These are phyloP conservation scores for Pyrenochaeta sp. DNA, from an alignment of 2,329 filamentous ascomycete species.

Conservation along the genomic window DNA sequence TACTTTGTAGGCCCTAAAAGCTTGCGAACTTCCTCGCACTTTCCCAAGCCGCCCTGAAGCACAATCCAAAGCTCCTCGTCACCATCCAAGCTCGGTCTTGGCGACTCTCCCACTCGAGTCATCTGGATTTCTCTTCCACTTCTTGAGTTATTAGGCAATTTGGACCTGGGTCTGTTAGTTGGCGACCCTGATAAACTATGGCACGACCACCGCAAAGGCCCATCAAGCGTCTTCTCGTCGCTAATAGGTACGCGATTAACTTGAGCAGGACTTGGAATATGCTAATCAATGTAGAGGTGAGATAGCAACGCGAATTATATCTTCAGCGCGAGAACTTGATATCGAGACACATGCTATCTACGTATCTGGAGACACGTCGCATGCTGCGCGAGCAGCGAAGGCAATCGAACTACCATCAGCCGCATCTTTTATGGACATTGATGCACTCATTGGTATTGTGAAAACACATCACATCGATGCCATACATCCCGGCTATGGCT, in stretches of 20 bases:
- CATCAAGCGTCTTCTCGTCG: conserved; percentile 62
- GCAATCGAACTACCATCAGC: conserved; percentile 61
- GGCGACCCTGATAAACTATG: conserved; percentile 16
- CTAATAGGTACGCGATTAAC: conserved; percentile 57
- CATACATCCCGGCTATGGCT: conserved; percentile 68
- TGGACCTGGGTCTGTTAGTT: background rate
- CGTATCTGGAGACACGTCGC: conserved; percentile 63
- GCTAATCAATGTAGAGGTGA: conserved; percentile 60
- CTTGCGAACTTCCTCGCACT: background rate
- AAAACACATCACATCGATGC: conserved; percentile 62
- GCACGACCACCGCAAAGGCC: conserved; percentile 38
- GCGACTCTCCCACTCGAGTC: conserved; percentile 20
- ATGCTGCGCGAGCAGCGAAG: conserved; percentile 62
- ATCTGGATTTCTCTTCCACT: conserved; percentile 3
- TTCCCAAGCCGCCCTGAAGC: background rate
- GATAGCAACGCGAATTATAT: conserved; percentile 69
- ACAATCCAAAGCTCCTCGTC: background rate
- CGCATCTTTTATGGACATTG: conserved; percentile 62
- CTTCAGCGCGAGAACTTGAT: conserved; percentile 66
- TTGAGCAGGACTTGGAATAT: background rate
- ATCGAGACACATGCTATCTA: conserved; percentile 66
- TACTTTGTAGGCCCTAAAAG: background rate
- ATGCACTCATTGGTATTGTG: conserved; percentile 57
- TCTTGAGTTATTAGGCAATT: background rate
- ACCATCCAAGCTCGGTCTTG: background rate